A percentile compares a stretch with the other conserved stretches of the same genome.
Conservation (phyloP, 352 stramenopile genomes). For the Vaucheria bursata region DNA sequence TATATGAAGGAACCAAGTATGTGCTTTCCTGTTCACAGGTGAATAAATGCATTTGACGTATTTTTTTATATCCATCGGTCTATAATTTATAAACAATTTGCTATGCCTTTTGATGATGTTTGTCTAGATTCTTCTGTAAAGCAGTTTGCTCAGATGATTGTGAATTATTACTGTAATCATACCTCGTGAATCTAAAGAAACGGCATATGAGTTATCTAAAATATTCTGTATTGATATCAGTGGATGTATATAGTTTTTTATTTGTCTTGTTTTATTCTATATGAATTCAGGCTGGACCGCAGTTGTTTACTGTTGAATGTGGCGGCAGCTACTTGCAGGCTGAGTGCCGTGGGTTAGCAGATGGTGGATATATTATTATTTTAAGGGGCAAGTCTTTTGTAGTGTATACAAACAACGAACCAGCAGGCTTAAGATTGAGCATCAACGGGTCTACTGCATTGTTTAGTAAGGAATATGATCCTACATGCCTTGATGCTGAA, state of each 20-base stretch:
- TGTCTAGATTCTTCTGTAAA: no score
- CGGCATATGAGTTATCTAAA: no score
- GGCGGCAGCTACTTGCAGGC: slow-evolving; percentile 55
- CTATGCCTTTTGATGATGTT: no score
- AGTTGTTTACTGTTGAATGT: slow-evolving; percentile 32
- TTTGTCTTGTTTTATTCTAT: no score
- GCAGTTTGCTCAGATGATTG: no score
- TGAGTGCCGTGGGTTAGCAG: slow-evolving; percentile 87
- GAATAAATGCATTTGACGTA: neutral
- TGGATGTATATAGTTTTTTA: no score
- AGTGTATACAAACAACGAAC: slow-evolving; percentile 33
- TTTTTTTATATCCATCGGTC: slow-evolving; percentile 53
- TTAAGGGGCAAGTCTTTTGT: slow-evolving; percentile 73
- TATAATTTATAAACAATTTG: no score
- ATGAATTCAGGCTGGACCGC: slow-evolving; percentile 52
- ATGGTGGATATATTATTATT: slow-evolving; percentile 95
- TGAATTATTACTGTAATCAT: no score
- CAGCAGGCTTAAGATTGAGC: slow-evolving; percentile 68
- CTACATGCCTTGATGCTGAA: slow-evolving; percentile 89
- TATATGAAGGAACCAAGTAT: slow-evolving; percentile 98
- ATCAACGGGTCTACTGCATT: slow-evolving; percentile 86
- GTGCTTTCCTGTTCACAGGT: slow-evolving; percentile 63
- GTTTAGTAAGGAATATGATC: slow-evolving; percentile 99
- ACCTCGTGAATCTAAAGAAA: no score
- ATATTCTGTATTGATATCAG: no score